phyloP scores from a whole-genome alignment of 1,284 basidiomycete genomes.

The Ceratorhiza oryzae-sativae region DNA sequence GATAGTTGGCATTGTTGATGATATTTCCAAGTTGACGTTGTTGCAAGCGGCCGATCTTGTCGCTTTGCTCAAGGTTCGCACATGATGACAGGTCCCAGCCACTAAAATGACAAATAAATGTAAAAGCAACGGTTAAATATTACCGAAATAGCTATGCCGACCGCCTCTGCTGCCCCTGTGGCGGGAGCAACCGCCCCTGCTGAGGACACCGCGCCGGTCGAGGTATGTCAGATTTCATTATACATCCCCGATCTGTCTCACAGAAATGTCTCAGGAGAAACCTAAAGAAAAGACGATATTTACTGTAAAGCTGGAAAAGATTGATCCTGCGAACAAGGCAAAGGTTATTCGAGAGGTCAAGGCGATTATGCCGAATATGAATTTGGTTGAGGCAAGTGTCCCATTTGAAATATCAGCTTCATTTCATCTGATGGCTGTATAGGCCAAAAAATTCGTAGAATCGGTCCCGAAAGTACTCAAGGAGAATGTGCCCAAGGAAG shows the following conservation, averaged over 20 bases:
- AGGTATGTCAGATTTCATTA: conserved; percentile 58
- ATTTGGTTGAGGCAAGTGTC: conserved; percentile 87
- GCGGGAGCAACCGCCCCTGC: conserved; percentile 62
- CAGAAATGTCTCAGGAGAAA: conserved; percentile 69
- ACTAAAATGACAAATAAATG: not conserved
- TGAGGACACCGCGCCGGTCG: conserved; percentile 66
- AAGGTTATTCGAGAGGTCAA: conserved; percentile 99
- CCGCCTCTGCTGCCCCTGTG: conserved; percentile 69
- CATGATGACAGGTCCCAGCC: not conserved
- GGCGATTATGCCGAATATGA: conserved; percentile 91
- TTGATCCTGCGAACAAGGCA: conserved; percentile 89
- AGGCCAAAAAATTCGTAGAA: conserved; percentile 99
- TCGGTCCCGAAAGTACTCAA: conserved; percentile 93
- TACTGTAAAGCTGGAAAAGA: conserved; percentile 92
- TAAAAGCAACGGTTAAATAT: conserved; percentile 90
- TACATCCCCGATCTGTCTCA: not conserved
- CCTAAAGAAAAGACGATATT: conserved; percentile 99
- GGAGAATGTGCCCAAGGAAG: conserved; percentile 96
- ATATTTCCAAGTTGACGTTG: conserved; percentile 89
- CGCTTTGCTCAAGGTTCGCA: conserved; percentile 80
- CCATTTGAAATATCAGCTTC: not conserved
- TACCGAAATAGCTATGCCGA: conserved; percentile 95
- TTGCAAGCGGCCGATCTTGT: conserved; percentile 98
- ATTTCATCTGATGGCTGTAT: conserved; percentile 24
- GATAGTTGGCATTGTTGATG: conserved; percentile 87